Base-by-base conservation (phyloP, 345 rosid genomes). In the Lepidium africanum region DNA sequence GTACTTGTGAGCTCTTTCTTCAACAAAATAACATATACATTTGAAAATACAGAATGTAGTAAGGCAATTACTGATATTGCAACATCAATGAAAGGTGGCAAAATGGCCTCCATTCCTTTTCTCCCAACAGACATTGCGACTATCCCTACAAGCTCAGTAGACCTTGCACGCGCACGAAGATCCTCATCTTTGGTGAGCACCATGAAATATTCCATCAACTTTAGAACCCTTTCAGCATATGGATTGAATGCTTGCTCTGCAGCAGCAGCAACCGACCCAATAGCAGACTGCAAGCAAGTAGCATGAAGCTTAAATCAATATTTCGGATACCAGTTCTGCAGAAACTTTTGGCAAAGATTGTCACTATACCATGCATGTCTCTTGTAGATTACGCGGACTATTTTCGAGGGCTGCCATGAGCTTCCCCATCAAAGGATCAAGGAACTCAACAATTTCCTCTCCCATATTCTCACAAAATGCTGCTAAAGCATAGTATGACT, bases 401-500 rank as follows among this genome's bases (percentile, higher is more conserved):
- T 43, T 87, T 79, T 84, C 85, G 39, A 95, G 97, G 55, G 96
- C 85, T 59, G 74, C 80, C 81, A 95, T 79, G 69, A 95, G 86
- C 83, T 86, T 91, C 76, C 78, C 85, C 99, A 89, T 95, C 74
- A 95, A 78, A 77, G 86, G 87, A 72, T 89, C 99, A 70, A 95
- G 96, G 71, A 78, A 91, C 17, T 93, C 85, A 76, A 86, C 90
- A 74, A 95, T 95, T 73, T 95, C 99, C 73, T 80, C 88, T 38
- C 96, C 97, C 99, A 95, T 95, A 78, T 95, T 76, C 83, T 95
- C 99, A 82, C 99, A 95, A 67, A 91, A 95, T 49, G 97, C 96
- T 59, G 99, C 99, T 84, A 95, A 80, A 55, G 99, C 99, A 71
- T 91, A 95, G 76, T 89, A 91, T 38, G 99, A 95, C 75, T 95